Base-by-base conservation (phyloP, 495 filamentous ascomycete species). In the Penicillium paxilli region DNA sequence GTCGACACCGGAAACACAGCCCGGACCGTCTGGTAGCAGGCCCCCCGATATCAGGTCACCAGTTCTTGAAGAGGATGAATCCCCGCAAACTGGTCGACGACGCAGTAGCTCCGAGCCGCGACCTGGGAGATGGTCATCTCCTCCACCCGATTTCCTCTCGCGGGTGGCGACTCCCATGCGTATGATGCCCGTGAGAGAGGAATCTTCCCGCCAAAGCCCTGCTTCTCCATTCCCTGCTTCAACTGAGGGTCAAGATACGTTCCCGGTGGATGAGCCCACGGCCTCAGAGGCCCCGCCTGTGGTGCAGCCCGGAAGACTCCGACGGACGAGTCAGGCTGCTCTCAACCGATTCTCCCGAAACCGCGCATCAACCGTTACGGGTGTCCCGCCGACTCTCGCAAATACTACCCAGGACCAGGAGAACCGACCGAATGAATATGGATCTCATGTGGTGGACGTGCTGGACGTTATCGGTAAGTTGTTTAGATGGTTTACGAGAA, bases 381-480 rank as follows among this genome's bases (percentile, higher is more conserved):
- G 68, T 2, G 56, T 58, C 23, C 32, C 63, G 17, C 62, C 68
- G 4, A 53, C 55, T 12, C 53, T 68, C 10, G 1, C 21, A 1
- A 38, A 19, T 9, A 22, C 16, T 2, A 25, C 22, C 9, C 16
- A 42, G 16, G 42, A 57, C 9, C 22, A 51, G 17, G 51, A 59
- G 9, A 56, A 59, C 26, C 30, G 24, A 1, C 44, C 32, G 12
- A 57, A 67, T 8, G 77, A 83, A 48, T 83, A 85, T 58, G 82
- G 85, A 22, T 52, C 79, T 19, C 75, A 80, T 23, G 65, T 91
- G 23, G 85, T 89, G 23, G 85, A 91, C 65, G 74, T 88, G 32
- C 67, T 91, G 19, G 87, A 91, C 67, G 83, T 87, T 19, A 81
- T 90, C 53, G 87, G 87, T 88, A 71, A 63, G 82, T 60, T 24